Base-by-base conservation (phyloP, 1,284 basidiomycete species). In the Irpex rosettiformis region DNA sequence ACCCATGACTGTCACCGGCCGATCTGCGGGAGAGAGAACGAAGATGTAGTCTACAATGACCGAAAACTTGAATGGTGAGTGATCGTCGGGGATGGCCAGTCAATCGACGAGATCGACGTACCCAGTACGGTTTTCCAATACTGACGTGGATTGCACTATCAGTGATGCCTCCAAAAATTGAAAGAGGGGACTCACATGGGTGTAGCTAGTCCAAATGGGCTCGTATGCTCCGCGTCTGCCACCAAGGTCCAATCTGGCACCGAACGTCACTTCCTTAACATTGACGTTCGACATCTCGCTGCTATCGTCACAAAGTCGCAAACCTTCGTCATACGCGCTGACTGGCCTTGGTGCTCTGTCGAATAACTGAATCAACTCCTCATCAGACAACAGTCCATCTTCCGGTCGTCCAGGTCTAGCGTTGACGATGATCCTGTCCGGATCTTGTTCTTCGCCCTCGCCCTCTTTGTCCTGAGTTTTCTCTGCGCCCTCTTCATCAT, bases 91-190 rank as follows among this genome's bases (percentile, higher is more conserved):
- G 18, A 13, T 47, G 10, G 37, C 48, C 29, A 27, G 29, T 27
- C 18, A 27, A 11, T 52, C n/a, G 40, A 4, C 10, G 22, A 30
- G 28, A 21, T 49, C 33, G n/a, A 66, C 70, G 62, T 64, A 91
- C 93, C 93, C 66, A 95, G 70, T 2, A 89, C 88, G 3, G 88
- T 75, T 66, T 90, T 84, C 90, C 92, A 96, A 67, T 83, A 87
- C 72, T 89, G 80, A 48, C 27, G 22, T 28, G 21, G 13, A 22
- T 21, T 28, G 6, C 29, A 42, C 43, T 7, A 56, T 30, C n/a
- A 30, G 18, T n/a, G 3, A 16, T 37, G 43, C 22, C 51, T 24
- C 22, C 27, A 6, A 16, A 13, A 52, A 1, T 47, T 21, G 43
- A 10, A 7, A 47, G 16, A 13, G 16, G 29, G n/a, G 13, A 60